These are phyloP conservation scores for Mycocentrospora acerina DNA, from an alignment of 2,329 filamentous ascomycete genomes.

Conservation along the genomic window DNA sequence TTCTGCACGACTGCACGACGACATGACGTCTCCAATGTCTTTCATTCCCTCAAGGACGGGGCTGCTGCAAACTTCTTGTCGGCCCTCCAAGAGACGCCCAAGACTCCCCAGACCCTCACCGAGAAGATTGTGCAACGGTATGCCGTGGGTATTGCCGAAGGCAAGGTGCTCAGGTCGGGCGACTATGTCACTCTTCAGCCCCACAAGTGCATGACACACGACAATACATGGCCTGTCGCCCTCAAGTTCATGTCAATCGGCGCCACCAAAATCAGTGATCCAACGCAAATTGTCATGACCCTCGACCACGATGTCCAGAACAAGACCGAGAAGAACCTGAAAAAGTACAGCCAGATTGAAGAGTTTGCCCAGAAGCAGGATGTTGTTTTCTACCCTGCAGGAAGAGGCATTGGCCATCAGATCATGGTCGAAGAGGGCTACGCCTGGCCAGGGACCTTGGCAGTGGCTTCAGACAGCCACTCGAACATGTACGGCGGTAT, in stretches of 20 bases:
- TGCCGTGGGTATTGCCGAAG: constrained; percentile 71
- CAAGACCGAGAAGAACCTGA: constrained; percentile 72
- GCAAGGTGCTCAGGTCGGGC: constrained; percentile 74
- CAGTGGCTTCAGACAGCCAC: constrained; percentile 77
- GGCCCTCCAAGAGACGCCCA: constrained; percentile 56
- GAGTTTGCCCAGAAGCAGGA: constrained; percentile 78
- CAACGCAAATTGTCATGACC: constrained; percentile 75
- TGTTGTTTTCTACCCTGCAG: constrained; percentile 74
- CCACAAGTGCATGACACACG: constrained; percentile 80
- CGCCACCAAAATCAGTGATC: constrained; percentile 70
- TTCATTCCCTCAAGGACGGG: constrained; percentile 65
- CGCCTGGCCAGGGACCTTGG: constrained; percentile 82
- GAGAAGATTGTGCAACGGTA: constrained; percentile 91
- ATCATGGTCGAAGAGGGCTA: constrained; percentile 85
- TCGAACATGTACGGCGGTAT: constrained; percentile 83
- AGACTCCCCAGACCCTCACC: constrained; percentile 73
- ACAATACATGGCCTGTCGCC: constrained; percentile 77
- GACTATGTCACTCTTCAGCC: constrained; percentile 81
- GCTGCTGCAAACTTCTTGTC: constrained; percentile 69
- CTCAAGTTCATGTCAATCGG: constrained; percentile 83
- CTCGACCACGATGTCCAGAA: constrained; percentile 91
- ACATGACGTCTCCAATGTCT: constrained; percentile 43
- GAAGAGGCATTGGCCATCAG: constrained; percentile 84
- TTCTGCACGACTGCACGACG: constrained; percentile 27
- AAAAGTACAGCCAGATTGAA: constrained; percentile 81